Evolutionary conservation across 352 stramenopile species (phyloP).

Genomic region (Globisporangium cylindrosporum): DNA sequence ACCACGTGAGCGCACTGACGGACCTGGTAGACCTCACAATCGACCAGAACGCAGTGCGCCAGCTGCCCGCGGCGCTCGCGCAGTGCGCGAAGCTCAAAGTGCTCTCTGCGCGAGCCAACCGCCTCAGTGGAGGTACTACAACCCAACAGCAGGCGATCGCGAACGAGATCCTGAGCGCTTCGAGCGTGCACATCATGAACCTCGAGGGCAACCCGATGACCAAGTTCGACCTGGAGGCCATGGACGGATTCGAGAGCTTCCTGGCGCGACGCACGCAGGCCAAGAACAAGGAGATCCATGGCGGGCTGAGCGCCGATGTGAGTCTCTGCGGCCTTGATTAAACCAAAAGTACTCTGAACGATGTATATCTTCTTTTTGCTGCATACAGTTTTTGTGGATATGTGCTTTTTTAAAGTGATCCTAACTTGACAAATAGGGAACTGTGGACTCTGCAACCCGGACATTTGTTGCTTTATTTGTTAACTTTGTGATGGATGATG

Average conservation of each 20-base stretch:
- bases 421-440: constrained; percentile 1
- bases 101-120: constrained; percentile 63
- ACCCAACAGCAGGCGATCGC: constrained; percentile 55
- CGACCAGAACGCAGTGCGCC: constrained; percentile 52
- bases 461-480: background rate
- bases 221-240: constrained; percentile 72
- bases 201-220: constrained; percentile 78
- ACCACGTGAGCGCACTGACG: constrained; percentile 37
- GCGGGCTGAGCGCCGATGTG: constrained; percentile 69
- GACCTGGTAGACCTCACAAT: constrained; percentile 69
- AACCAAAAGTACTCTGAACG: constrained; percentile 25
- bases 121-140: constrained; percentile 23
- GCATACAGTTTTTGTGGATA: background rate
- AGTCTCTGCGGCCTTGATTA: constrained; percentile 81
- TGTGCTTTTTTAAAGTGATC: background rate
- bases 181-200: constrained; percentile 79
- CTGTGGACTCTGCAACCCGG: background rate
- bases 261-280: constrained; percentile 67
- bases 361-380: background rate
- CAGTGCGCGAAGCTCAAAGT: constrained; percentile 68
- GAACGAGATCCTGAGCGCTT: constrained; percentile 46
- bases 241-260: constrained; percentile 79
- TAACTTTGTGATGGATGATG: background rate
- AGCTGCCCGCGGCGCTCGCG: constrained; percentile 45
- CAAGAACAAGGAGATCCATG: constrained; percentile 88